A percentile compares a stretch with the other conserved stretches of the same genome.
These are phyloP conservation scores for Echites panduratus DNA, from an alignment of 257 asterid genomes.

Conservation along the genomic window DNA sequence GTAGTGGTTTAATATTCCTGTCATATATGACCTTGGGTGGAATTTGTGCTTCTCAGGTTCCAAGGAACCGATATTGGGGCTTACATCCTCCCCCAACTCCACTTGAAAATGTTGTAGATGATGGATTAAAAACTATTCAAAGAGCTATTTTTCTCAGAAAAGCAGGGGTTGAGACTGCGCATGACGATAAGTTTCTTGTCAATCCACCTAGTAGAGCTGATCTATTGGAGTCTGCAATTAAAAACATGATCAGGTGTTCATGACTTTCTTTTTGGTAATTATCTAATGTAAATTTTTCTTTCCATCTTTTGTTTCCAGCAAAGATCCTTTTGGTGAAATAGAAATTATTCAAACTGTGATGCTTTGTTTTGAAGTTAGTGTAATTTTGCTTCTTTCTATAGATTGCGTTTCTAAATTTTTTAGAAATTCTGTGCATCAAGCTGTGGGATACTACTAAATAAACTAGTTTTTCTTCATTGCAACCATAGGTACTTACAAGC, in stretches of 20 bases:
- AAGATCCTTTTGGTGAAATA: background rate
- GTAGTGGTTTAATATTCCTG: background rate
- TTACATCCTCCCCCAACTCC: conserved; percentile 96
- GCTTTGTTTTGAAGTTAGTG: background rate
- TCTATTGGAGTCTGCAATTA: conserved; percentile 67
- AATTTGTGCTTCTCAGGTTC: conserved; percentile 49
- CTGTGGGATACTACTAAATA: background rate
- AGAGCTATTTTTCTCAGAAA: conserved; percentile 86
- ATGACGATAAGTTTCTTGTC: conserved; percentile 66
- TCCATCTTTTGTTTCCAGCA: background rate
- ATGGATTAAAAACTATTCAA: conserved; percentile 74
- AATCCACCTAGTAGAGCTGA: conserved; percentile 84
- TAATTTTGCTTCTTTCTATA: background rate
- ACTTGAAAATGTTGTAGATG: conserved; percentile 86
- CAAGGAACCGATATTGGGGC: conserved; percentile 96
- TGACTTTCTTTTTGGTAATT: conserved; percentile 20
- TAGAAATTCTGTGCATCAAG: background rate
- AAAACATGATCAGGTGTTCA: conserved; percentile 76
- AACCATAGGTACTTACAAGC: conserved; percentile 63
- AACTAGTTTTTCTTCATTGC: conserved; percentile 13
- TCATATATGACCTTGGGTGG: background rate
- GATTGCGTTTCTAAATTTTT: background rate
- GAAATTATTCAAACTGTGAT: background rate
- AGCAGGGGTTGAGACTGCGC: conserved; percentile 80
- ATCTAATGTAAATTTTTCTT: background rate